Evolutionary conservation across 2,329 filamentous ascomycete genomes (phyloP), one percentile per base, ranked within the genome.

Genomic region (Acephala macrosclerotiorum): DNA sequence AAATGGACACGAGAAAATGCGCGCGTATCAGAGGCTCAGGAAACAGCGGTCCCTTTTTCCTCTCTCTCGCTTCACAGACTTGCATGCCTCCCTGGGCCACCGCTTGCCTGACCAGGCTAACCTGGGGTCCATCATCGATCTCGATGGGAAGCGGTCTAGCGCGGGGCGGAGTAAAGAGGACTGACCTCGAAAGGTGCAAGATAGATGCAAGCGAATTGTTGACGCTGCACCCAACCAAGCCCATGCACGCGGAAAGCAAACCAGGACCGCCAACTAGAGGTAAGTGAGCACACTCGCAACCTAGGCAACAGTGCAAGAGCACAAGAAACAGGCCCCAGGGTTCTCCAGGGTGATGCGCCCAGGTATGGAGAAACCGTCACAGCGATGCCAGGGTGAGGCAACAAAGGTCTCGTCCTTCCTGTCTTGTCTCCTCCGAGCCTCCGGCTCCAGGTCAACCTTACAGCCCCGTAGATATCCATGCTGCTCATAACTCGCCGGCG

Each of bases 1-100:
- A 68, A 68, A 66, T 70, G 69, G 69, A 70, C 64, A 70, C 68
- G 69, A 68, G 68, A 66, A 66, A 63, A 22, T 35, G 59, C 59
- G 59, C 58, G 29, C 58, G 33, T 45, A 60, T 60, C 58, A 18
- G 49, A 53, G 49, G 20, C 8, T 22, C 45, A 29, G 49, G 18
- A 22, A 11, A 20, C 45, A 11, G 14, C 25, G 14, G 6, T 7
- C 49, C 20, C 25, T 53, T 53, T 33, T n/a, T n/a, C n/a, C n/a
- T 53, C n/a, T 33, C 25, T 29, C 14, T 53, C 49, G 49, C 49
- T 53, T 53, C 49, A n/a, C 45, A 53, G 14, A 11, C 45, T 49
- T 49, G 45, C n/a, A 22, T 20, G 45, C 7, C 45, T 22, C 45
- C 45, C 20, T 7, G n/a, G n/a, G 18, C 18, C 38, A 42, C 12